These are phyloP conservation scores for Phragmites australis DNA, from an alignment of 176 grass and related monocot species.

Conservation along the genomic window DNA sequence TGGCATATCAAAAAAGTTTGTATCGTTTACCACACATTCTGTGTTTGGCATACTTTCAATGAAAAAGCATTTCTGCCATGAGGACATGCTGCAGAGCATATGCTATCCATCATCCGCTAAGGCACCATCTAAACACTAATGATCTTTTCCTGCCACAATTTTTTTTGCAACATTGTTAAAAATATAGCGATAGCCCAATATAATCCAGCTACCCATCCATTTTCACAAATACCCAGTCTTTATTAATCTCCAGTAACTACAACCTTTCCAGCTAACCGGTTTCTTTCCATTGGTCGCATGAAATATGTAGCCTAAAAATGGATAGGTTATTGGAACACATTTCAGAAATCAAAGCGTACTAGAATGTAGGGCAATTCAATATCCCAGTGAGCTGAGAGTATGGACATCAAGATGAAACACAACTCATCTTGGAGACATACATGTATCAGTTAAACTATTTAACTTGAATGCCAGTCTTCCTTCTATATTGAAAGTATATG, in stretches of 20 bases:
- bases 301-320: background rate
- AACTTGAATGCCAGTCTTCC: background rate
- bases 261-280: background rate
- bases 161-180: background rate
- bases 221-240: background rate
- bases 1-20: background rate
- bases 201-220: background rate
- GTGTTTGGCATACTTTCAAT: background rate
- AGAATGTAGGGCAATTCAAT: background rate
- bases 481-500: background rate
- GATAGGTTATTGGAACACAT: background rate
- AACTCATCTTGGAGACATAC: background rate
- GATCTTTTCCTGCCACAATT: background rate
- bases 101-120: background rate
- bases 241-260: background rate
- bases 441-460: background rate
- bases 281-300: background rate
- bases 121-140: no score
- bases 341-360: background rate
- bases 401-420: background rate
- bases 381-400: no score
- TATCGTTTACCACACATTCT: background rate
- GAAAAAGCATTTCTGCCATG: background rate
- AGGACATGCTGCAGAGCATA: background rate
- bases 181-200: background rate